Evolutionary conservation across 352 stramenopile species (phyloP), one percentile per base, ranked within the genome.

Genomic region (Globisporangium mamillatum): DNA sequence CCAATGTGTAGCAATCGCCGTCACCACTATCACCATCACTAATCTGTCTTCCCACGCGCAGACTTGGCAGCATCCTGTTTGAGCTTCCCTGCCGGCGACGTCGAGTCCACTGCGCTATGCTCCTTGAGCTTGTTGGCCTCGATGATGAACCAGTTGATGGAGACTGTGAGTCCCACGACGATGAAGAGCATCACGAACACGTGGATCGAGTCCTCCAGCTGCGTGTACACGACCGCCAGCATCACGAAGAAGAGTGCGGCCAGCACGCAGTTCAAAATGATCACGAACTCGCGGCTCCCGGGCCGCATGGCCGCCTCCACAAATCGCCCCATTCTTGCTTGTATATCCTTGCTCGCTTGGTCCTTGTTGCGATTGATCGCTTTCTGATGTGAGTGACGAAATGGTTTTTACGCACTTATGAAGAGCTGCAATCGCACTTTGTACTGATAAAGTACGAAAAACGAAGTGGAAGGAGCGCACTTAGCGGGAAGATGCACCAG

Each of bases 91-190:
- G 10, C 34, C 0, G 41, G 8, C 6, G 60, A 22, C 36, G 32
- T 5, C 44, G 27, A 9, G 34, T 27, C 27, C 27, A 36, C 20
- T 58, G 63, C n/a, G 60, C 78, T 73, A 27, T 75, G 68, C 44
- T 87, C 74, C 50, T 87, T 80, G 64, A 93, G 77, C 38, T 77
- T 73, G 68, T 93, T 89, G 41, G 85, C 80, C 38, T 92, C 79
- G 52, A 93, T 72, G 69, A 95, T 88, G 75, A 93, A 95, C 85
- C 86, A 92, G 74, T 95, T 95, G 77, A 95, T 93, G 34, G 87
- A 93, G 41, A 90, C 67, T 1, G 86, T 89, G 62, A 95, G 81
- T 7, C 87, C 87, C n/a, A 91, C 64, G 29, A 90, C 81, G 58
- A 95, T 79, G 64, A 95, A 95, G 36, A 95, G 84, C 78, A 95